Evolutionary conservation across 1,139 yeast genomes (phyloP).

Genomic region (Meyerozyma athensensis): DNA sequence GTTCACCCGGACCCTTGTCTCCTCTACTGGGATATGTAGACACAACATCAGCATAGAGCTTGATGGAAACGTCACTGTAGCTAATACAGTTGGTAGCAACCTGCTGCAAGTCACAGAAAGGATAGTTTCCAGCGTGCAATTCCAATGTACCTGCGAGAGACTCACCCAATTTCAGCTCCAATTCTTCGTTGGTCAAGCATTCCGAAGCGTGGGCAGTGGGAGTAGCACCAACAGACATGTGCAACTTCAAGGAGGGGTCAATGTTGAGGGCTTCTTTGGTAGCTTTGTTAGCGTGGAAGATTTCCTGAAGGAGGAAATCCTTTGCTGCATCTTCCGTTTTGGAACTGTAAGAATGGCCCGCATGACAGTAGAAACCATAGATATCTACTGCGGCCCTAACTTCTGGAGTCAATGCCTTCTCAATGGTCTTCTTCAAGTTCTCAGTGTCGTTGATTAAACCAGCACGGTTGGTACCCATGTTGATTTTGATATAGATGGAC

Average conservation of each 20-base stretch:
- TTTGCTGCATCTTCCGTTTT: constrained; percentile 45
- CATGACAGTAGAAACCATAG: constrained; percentile 74
- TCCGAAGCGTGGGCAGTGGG: constrained; percentile 71
- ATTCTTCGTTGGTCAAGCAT: constrained; percentile 17
- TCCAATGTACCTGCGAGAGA: constrained; percentile 50
- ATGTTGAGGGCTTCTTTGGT: constrained; percentile 33
- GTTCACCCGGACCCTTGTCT: constrained; percentile 48
- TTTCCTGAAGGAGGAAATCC: constrained; percentile 47
- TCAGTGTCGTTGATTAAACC: constrained; percentile 41
- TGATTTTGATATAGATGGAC: constrained; percentile 54
- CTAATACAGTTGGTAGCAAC: constrained; percentile 58
- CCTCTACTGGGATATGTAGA: constrained; percentile 56
- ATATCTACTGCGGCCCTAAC: constrained; percentile 32
- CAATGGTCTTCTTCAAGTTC: constrained; percentile 25
- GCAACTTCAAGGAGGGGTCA: constrained; percentile 25
- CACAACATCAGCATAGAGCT: constrained; percentile 59
- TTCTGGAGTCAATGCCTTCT: constrained; percentile 19
- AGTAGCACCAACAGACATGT: constrained; percentile 70
- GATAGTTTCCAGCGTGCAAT: constrained; percentile 76
- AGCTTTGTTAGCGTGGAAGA: constrained; percentile 53
- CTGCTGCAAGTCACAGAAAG: constrained; percentile 72
- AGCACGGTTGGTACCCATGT: constrained; percentile 63
- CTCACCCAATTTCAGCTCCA: constrained; percentile 19
- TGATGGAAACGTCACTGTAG: constrained; percentile 46
- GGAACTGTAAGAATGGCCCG: constrained; percentile 68